Conservation (phyloP, 257 asterid genomes). For the Ehretia macrophylla region DNA sequence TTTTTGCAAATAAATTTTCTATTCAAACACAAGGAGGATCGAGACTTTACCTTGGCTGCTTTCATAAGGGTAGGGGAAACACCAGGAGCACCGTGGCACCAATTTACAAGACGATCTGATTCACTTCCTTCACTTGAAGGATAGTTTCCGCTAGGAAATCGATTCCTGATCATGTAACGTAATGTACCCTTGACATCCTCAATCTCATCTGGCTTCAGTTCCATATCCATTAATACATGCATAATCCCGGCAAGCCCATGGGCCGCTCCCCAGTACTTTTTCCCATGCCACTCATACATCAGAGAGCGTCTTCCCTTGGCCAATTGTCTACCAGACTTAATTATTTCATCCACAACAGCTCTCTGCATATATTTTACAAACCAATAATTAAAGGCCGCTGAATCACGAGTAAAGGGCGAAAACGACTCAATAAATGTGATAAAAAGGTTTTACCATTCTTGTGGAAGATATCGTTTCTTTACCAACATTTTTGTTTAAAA, state of each 20-base stretch:
- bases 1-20: no score
- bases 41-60: slow-evolving; percentile 60
- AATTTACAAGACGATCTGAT: slow-evolving; percentile 57
- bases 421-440: no score
- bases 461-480: slow-evolving; percentile 45
- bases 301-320: slow-evolving; percentile 45
- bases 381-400: no score
- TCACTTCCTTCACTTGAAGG: slow-evolving; percentile 59
- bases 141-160: slow-evolving; percentile 60
- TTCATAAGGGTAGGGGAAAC: slow-evolving; percentile 59
- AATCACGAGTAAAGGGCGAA: no score
- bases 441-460: slow-evolving; percentile 30
- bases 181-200: slow-evolving; percentile 66
- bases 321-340: slow-evolving; percentile 48
- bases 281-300: slow-evolving; percentile 68
- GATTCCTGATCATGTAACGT: slow-evolving; percentile 51
- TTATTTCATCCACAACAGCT: slow-evolving; percentile 38
- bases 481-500: slow-evolving; percentile 54
- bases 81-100: slow-evolving; percentile 92
- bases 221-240: slow-evolving; percentile 51
- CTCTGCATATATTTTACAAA: slow-evolving; percentile 25
- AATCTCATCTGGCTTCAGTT: slow-evolving; percentile 44
- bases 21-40: neutral
- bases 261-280: slow-evolving; percentile 82
- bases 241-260: slow-evolving; percentile 82